Conservation (phyloP, 2,329 filamentous ascomycete species). For the Aspergillus clavatus region DNA sequence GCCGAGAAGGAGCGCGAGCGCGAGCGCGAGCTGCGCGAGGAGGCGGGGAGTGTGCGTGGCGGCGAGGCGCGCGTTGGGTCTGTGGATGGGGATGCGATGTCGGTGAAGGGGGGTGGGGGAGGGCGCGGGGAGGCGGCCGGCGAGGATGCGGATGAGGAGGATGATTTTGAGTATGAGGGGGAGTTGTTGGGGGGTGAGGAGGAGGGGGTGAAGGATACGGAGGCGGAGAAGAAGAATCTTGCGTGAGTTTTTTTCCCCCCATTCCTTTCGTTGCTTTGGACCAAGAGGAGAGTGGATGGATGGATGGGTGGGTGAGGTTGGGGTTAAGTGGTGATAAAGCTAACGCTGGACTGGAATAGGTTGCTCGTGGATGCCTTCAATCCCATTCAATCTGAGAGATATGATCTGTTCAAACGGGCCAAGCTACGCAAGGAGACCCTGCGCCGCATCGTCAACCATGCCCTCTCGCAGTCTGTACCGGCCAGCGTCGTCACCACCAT, state of each 20-base stretch:
- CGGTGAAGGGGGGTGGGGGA: constrained; percentile 26
- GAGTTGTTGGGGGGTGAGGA: constrained; percentile 43
- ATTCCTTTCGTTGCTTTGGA: constrained; percentile 7
- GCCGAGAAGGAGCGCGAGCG: constrained; percentile 34
- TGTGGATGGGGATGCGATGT: constrained; percentile 29
- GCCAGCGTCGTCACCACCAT: constrained; percentile 60
- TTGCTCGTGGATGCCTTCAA: constrained; percentile 46
- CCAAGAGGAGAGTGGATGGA: too few species aligned
- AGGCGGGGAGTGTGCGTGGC: constrained; percentile 25
- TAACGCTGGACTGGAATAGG: constrained; percentile 19
- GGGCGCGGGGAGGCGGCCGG: constrained; percentile 25
- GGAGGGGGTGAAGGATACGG: constrained; percentile 44
- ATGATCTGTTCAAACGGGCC: constrained; percentile 47
- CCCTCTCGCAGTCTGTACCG: constrained; percentile 62
- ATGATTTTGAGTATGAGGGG: constrained; percentile 46
- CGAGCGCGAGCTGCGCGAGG: constrained; percentile 24
- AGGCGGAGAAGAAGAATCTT: constrained; percentile 49
- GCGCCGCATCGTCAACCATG: constrained; percentile 60
- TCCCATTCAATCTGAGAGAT: constrained; percentile 44
- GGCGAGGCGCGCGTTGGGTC: constrained; percentile 27
- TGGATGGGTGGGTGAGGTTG: too few species aligned
- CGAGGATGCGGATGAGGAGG: constrained; percentile 39
- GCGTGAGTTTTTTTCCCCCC: constrained; percentile 33
- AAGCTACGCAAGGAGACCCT: constrained; percentile 49
- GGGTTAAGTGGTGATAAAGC: constrained; percentile 6